Conservation (phyloP, 495 filamentous ascomycete species). For the Xylaria sp. region DNA sequence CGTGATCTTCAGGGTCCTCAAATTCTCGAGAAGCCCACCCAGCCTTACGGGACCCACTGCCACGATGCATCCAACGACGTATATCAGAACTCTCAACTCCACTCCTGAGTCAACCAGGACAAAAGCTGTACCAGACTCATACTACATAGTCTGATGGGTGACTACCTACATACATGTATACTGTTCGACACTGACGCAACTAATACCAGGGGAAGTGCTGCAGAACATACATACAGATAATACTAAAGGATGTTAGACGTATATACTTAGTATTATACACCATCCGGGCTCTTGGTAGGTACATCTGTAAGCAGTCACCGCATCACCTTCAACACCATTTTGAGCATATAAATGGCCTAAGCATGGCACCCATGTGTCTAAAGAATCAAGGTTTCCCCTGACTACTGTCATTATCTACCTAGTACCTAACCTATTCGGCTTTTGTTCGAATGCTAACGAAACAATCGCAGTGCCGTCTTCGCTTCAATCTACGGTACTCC, state of each 20-base stretch:
- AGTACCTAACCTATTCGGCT: neutral
- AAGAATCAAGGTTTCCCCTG: too few species aligned
- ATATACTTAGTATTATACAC: too few species aligned
- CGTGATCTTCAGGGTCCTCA: constrained; percentile 4
- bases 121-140: neutral
- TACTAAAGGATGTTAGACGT: too few species aligned
- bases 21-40: neutral
- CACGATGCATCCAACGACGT: neutral
- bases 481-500: neutral
- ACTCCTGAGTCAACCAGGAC: neutral
- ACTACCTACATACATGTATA: too few species aligned
- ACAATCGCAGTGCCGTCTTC: neutral
- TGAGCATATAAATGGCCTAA: too few species aligned
- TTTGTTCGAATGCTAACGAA: neutral
- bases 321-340: too few species aligned
- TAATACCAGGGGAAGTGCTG: neutral
- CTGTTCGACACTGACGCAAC: neutral
- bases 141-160: neutral
- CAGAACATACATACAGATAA: too few species aligned
- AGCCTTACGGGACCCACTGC: neutral
- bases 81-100: neutral
- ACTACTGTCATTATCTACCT: too few species aligned
- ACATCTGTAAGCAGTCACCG: too few species aligned
- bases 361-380: too few species aligned
- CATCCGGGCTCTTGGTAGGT: too few species aligned